Conservation (phyloP, 2,329 filamentous ascomycete species). For the Diaporthe longicolla region DNA sequence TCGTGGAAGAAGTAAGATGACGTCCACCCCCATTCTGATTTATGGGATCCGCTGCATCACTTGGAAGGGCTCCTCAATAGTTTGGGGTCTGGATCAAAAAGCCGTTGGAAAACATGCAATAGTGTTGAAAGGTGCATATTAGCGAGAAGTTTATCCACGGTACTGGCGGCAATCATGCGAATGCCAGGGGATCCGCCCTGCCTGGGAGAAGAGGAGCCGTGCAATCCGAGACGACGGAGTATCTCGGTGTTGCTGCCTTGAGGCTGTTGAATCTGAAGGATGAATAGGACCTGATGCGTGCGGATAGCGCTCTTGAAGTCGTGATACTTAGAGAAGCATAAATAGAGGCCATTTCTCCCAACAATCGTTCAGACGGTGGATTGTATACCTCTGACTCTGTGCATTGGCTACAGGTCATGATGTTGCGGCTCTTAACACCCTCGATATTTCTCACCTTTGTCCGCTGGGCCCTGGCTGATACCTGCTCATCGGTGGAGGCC, state of each 20-base stretch:
- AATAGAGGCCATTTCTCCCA: neutral
- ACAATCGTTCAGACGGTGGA: neutral
- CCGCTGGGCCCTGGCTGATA: neutral
- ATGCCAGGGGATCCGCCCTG: neutral
- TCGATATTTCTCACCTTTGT: neutral
- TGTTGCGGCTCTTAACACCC: neutral
- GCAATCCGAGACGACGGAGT: neutral
- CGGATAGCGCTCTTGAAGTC: neutral
- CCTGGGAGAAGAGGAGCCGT: neutral
- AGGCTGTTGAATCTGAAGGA: neutral
- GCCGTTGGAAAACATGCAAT: neutral
- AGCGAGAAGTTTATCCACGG: constrained; percentile 5
- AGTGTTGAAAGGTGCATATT: neutral
- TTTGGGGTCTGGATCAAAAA: neutral
- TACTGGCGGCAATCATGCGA: neutral
- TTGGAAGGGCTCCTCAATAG: neutral
- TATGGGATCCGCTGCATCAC: neutral
- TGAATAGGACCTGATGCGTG: neutral
- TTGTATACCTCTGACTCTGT: neutral
- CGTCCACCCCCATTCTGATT: neutral
- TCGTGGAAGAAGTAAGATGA: neutral
- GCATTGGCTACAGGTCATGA: neutral
- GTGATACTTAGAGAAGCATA: neutral
- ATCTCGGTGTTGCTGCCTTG: neutral
- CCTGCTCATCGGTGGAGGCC: constrained; percentile 4